A percentile compares a stretch with the other conserved stretches of the same genome.
phyloP scores from a whole-genome alignment of 345 rosid species.

The Moricandia arvensis region DNA sequence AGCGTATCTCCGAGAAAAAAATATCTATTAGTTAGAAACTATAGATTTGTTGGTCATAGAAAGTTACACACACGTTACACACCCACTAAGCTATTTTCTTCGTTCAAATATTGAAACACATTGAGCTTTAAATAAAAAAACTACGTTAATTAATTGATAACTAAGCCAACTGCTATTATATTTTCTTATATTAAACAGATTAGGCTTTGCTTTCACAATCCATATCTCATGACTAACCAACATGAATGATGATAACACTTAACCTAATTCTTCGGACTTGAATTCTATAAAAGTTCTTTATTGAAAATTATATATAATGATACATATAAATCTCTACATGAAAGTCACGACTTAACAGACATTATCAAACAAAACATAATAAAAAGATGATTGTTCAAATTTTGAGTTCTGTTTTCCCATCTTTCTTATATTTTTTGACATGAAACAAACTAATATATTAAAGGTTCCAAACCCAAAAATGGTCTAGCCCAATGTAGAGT shows the following conservation, averaged over 20 bases:
- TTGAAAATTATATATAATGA: not conserved
- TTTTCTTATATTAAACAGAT: not conserved
- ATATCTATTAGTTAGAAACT: no score
- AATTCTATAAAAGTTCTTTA: not conserved
- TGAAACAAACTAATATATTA: no score
- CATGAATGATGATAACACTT: slow-evolving; percentile 18
- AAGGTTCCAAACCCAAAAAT: no score
- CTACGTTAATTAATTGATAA: not conserved
- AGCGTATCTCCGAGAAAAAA: no score
- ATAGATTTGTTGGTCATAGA: no score
- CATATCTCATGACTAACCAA: slow-evolving; percentile 9
- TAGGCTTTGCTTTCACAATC: slow-evolving; percentile 15
- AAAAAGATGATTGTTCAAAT: not conserved
- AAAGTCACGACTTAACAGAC: not conserved
- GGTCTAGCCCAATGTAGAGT: no score
- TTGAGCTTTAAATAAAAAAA: not conserved
- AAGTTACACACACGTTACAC: no score
- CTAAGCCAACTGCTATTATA: not conserved
- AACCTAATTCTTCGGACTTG: not conserved
- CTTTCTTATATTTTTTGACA: not conserved
- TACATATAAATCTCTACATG: not conserved
- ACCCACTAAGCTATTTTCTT: not conserved
- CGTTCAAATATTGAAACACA: not conserved
- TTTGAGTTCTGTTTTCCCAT: not conserved
- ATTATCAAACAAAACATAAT: not conserved